Percentiles rank a stretch among this genome's conserved stretches.
Evolutionary conservation across 2,329 filamentous ascomycete species (phyloP).

Genomic region (Magnaporthiopsis rhizophila): DNA sequence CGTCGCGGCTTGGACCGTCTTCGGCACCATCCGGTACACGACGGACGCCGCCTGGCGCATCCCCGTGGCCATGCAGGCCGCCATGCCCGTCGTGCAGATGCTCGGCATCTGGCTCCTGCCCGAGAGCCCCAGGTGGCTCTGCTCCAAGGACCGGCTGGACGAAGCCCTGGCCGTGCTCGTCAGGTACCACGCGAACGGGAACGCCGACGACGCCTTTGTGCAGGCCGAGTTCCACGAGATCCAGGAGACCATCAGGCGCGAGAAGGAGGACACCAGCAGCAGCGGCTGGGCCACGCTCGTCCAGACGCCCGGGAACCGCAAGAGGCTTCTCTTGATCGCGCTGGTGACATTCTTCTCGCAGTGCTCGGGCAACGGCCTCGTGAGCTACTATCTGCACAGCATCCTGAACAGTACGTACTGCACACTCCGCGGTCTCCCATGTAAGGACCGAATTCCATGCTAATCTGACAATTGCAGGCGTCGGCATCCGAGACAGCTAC

Average conservation of each 20-base stretch:
- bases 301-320: constrained; percentile 13
- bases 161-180: constrained; percentile 10
- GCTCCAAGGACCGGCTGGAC: constrained; percentile 4
- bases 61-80: constrained; percentile 6
- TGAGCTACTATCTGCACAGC: constrained; percentile 11
- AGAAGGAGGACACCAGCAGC: constrained; percentile 22
- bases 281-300: constrained; percentile 30
- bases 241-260: constrained; percentile 34
- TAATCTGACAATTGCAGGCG: not conserved
- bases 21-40: constrained; percentile 33
- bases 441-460: too few species aligned
- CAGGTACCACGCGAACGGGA: constrained; percentile 25
- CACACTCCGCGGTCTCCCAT: too few species aligned
- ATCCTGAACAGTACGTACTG: constrained; percentile 8
- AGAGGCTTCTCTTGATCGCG: constrained; percentile 13
- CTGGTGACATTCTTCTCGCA: constrained; percentile 25
- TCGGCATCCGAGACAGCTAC: constrained; percentile 13
- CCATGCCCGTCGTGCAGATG: constrained; percentile 29
- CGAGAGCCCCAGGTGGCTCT: constrained; percentile 31
- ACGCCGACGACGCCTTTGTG: constrained; percentile 23
- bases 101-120: constrained; percentile 29
- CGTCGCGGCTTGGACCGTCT: constrained; percentile 37
- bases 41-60: constrained; percentile 33
- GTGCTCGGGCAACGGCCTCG: constrained; percentile 14
- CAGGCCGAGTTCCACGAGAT: constrained; percentile 38